Conservation (phyloP, 2,329 filamentous ascomycete genomes). For the Verticillium alfalfae region DNA sequence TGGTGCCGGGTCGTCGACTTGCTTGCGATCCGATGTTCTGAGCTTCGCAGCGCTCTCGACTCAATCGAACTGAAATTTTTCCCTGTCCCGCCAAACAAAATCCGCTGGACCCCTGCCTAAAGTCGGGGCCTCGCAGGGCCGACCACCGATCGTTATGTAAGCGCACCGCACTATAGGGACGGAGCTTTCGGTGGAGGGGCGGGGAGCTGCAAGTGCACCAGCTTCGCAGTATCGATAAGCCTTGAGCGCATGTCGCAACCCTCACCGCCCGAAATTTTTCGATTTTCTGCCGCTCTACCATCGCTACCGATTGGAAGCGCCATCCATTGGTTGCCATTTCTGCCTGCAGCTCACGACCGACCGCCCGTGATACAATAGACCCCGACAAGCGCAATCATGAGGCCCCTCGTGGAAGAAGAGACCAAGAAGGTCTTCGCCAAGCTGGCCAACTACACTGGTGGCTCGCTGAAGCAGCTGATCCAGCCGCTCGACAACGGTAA, state of each 20-base stretch:
- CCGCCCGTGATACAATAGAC: background rate
- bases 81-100: slow-evolving; percentile 1
- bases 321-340: background rate
- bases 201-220: slow-evolving; percentile 1
- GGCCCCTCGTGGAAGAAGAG: slow-evolving; percentile 73
- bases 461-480: slow-evolving; percentile 79
- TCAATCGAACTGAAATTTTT: background rate
- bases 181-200: background rate
- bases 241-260: background rate
- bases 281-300: slow-evolving; percentile 16
- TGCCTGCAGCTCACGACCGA: background rate
- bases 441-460: slow-evolving; percentile 88
- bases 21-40: background rate
- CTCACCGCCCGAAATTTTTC: slow-evolving; percentile 21
- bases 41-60: background rate
- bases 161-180: background rate
- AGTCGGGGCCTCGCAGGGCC: slow-evolving; percentile 1
- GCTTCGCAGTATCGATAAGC: slow-evolving; percentile 1
- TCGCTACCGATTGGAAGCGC: background rate
- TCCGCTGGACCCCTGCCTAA: slow-evolving; percentile 6
- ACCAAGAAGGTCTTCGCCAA: slow-evolving; percentile 83
- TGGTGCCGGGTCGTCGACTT: background rate
- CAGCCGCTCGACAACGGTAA: slow-evolving; percentile 46
- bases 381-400: slow-evolving; percentile 48
- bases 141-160: background rate